Percentiles rank a stretch among this genome's conserved stretches.
Evolutionary conservation across 352 stramenopile species (phyloP).

Genomic region (Phytophthora cactorum): DNA sequence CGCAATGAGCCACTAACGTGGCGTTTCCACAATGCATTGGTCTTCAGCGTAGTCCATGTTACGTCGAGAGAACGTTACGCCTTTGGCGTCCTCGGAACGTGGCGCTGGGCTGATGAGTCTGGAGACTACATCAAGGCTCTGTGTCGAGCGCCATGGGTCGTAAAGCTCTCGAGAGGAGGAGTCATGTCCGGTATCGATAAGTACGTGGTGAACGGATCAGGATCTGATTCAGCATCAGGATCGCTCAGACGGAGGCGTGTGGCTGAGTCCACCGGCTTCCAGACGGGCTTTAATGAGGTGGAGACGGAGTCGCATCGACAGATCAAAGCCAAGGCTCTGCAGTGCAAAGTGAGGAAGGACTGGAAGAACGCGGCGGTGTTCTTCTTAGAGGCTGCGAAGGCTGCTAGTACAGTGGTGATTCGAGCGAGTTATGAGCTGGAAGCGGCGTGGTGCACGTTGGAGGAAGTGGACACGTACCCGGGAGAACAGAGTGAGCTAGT

Average conservation of each 20-base stretch:
- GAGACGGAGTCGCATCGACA: slow-evolving; percentile 51
- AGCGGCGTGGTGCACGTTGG: slow-evolving; percentile 69
- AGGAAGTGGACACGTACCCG: slow-evolving; percentile 52
- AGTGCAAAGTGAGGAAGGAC: slow-evolving; percentile 75
- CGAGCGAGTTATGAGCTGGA: slow-evolving; percentile 67
- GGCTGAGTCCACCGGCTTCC: slow-evolving; percentile 9
- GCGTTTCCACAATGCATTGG: slow-evolving; percentile 62
- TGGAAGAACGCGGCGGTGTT: slow-evolving; percentile 61
- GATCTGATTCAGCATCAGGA: slow-evolving; percentile 1
- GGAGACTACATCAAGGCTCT: slow-evolving; percentile 48
- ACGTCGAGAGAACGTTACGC: slow-evolving; percentile 66
- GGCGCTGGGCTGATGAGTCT: slow-evolving; percentile 73
- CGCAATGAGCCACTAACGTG: slow-evolving; percentile 69
- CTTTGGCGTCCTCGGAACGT: slow-evolving; percentile 68
- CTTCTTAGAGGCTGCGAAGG: slow-evolving; percentile 60
- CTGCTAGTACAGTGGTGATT: slow-evolving; percentile 42
- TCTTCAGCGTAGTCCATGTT: slow-evolving; percentile 75
- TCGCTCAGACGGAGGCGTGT: slow-evolving; percentile 20
- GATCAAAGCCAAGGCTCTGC: slow-evolving; percentile 63
- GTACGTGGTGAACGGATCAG: slow-evolving; percentile 40
- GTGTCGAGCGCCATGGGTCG: slow-evolving; percentile 58
- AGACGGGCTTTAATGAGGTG: slow-evolving; percentile 12
- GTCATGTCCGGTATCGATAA: slow-evolving; percentile 56
- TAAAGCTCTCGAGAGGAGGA: slow-evolving; percentile 56
- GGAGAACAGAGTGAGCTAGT: slow-evolving; percentile 46